phyloP scores from a whole-genome alignment of 1,139 yeast species.

The Wickerhamomyces sp. region DNA sequence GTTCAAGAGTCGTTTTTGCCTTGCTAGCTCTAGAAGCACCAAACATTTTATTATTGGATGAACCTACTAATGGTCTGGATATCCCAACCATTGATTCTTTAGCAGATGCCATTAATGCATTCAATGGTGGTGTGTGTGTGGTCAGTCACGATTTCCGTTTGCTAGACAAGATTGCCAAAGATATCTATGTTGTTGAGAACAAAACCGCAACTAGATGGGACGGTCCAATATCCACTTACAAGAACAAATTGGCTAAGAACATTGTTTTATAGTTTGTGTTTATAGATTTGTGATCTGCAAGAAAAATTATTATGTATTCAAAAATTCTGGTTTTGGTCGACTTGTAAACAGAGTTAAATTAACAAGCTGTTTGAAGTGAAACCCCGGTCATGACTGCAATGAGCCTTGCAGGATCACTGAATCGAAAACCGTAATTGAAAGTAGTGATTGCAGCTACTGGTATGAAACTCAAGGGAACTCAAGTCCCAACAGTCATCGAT shows the following conservation, averaged over 20 bases:
- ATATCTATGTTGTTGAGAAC: conserved; percentile 91
- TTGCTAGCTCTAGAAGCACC: conserved; percentile 93
- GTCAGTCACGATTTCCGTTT: conserved; percentile 99
- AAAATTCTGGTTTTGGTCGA: too few relatives aligned
- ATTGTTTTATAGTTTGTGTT: conserved; percentile 55
- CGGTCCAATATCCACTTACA: conserved; percentile 84
- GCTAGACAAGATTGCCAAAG: conserved; percentile 95
- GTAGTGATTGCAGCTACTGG: too few relatives aligned
- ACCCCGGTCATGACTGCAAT: too few relatives aligned
- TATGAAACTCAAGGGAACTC: too few relatives aligned
- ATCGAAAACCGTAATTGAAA: too few relatives aligned
- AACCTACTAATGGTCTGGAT: conserved; percentile 99
- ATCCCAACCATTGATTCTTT: conserved; percentile 96
- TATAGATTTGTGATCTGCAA: background rate
- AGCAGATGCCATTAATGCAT: conserved; percentile 91
- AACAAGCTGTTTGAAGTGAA: too few relatives aligned
- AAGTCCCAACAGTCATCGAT: too few relatives aligned
- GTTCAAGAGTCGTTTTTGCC: conserved; percentile 98
- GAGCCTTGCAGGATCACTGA: too few relatives aligned
- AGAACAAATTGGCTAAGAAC: conserved; percentile 86
- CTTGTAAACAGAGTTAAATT: too few relatives aligned
- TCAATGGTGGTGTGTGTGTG: conserved; percentile 97
- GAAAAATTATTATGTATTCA: too few relatives aligned
- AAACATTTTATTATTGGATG: conserved; percentile 90
- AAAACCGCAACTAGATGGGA: conserved; percentile 97